Base-by-base conservation (phyloP, 345 rosid species). In the Hypericum androsaemum region DNA sequence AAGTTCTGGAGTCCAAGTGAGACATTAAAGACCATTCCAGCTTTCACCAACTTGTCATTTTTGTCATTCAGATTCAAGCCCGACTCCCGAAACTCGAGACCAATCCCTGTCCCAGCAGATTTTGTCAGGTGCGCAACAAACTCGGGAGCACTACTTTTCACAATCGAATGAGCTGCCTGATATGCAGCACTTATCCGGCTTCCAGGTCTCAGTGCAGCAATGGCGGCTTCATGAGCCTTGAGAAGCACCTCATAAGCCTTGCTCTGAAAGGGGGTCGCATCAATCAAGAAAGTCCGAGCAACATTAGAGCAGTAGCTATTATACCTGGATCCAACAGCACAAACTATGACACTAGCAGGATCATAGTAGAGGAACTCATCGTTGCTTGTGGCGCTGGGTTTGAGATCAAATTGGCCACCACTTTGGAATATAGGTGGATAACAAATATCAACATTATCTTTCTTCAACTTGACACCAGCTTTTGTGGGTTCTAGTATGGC, bases 61-160 rank as follows among this genome's bases (percentile, higher is more conserved):
- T 81, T 90, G 22, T 80, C 79, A 70, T 84, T 88, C 41, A 87
- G 79, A 71, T 65, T 79, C 39, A 87, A 67, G 14, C 96, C 95
- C 0, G 89, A 81, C 78, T 90, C 96, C 15, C 96, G 84, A 63
- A 87, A 88, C 68, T 87, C 98, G 47, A 90, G 96, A 56, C 96
- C 98, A 5, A 90, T 83, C 54, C 98, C 95, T 10, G 98, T 90
- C 67, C 96, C 98, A 37, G 98, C 98, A 65, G 89, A 74, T 78
- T 78, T 87, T 7, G 96, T 90, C 56, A 90, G 58, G 69, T 81
- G 77, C 35, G 81, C 73, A 50, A 71, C 62, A 54, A 87, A 66
- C 53, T 87, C 88, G 39, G 96, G 96, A 8, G 89, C 84, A 56
- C 84, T 92, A 54, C 74, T 82, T 74, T 88, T 82, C 40, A 88